Percentiles rank a stretch among this genome's conserved stretches.
Evolutionary conservation across 2,329 filamentous ascomycete species (phyloP).

Genomic region (Pseudogymnoascus pannorum): DNA sequence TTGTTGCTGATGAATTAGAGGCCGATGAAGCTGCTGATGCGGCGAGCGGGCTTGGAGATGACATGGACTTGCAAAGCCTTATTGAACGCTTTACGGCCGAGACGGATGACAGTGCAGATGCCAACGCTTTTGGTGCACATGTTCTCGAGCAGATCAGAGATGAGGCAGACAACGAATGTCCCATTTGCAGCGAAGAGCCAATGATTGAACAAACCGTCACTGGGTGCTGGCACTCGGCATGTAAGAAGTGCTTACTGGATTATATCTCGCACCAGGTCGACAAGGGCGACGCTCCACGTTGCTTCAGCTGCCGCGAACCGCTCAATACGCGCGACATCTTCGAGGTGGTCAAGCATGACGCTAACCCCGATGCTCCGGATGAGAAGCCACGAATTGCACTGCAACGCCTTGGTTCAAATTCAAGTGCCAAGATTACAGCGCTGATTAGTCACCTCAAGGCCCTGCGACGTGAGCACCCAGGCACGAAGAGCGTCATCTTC

Average conservation of each 20-base stretch:
- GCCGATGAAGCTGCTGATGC: slow-evolving; percentile 71
- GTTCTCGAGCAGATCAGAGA: slow-evolving; percentile 86
- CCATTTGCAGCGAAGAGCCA: slow-evolving; percentile 89
- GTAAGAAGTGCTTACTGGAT: slow-evolving; percentile 83
- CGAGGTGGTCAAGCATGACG: slow-evolving; percentile 78
- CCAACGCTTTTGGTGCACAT: slow-evolving; percentile 73
- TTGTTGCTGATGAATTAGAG: slow-evolving; percentile 83
- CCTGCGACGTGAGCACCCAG: slow-evolving; percentile 57
- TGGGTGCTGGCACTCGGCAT: slow-evolving; percentile 95
- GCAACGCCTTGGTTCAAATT: slow-evolving; percentile 54
- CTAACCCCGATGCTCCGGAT: slow-evolving; percentile 40
- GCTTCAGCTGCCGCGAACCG: slow-evolving; percentile 82
- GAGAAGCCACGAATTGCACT: slow-evolving; percentile 49
- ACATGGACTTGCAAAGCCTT: slow-evolving; percentile 87
- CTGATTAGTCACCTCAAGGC: slow-evolving; percentile 68
- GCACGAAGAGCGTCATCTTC: slow-evolving; percentile 85
- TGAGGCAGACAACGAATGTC: slow-evolving; percentile 82
- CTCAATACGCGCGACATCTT: slow-evolving; percentile 83
- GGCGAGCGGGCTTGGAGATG: slow-evolving; percentile 75
- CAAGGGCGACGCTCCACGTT: slow-evolving; percentile 67
- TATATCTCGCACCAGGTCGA: slow-evolving; percentile 83
- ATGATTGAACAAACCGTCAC: slow-evolving; percentile 94
- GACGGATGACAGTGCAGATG: slow-evolving; percentile 53
- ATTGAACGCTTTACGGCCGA: slow-evolving; percentile 75
- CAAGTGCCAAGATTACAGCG: slow-evolving; percentile 81